A percentile compares a stretch with the other conserved stretches of the same genome.
Conservation (phyloP, 2,329 filamentous ascomycete species). For the Purpureocillium lavendulum region DNA sequence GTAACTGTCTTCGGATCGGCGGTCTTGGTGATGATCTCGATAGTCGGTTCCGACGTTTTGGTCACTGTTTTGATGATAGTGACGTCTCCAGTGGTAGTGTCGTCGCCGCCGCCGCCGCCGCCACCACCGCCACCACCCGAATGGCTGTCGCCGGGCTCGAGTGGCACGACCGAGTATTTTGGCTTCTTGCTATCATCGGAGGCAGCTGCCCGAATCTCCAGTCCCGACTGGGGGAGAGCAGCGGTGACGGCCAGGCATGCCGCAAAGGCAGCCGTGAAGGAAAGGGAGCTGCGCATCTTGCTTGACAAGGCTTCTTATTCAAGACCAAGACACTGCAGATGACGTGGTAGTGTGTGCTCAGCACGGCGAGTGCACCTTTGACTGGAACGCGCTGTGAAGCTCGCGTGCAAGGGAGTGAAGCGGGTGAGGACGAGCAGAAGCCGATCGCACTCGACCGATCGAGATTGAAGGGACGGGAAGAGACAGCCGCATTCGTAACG, state of each 20-base stretch:
- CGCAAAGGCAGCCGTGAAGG: conserved; percentile 20
- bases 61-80: conserved; percentile 26
- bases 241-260: conserved; percentile 15
- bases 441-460: background rate
- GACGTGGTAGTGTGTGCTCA: no score
- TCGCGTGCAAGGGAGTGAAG: no score
- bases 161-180: conserved; percentile 28
- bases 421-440: background rate
- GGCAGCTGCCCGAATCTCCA: conserved; percentile 13
- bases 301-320: conserved; percentile 10
- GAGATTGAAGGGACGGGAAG: background rate
- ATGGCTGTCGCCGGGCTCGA: conserved; percentile 22
- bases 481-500: background rate
- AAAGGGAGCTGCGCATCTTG: conserved; percentile 21
- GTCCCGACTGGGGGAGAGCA: conserved; percentile 18
- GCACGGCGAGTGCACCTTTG: no score
- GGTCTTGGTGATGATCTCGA: conserved; percentile 17
- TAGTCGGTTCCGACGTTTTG: conserved; percentile 17
- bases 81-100: conserved; percentile 13
- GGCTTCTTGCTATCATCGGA: conserved; percentile 14
- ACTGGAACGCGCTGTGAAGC: no score
- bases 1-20: conserved; percentile 18
- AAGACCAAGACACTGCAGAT: no score
- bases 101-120: conserved; percentile 7
- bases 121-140: conserved; percentile 6